Percentiles rank a stretch among this genome's conserved stretches.
These are phyloP conservation scores for Fomitopsis palustris DNA, from an alignment of 1,284 basidiomycete genomes.

Conservation along the genomic window DNA sequence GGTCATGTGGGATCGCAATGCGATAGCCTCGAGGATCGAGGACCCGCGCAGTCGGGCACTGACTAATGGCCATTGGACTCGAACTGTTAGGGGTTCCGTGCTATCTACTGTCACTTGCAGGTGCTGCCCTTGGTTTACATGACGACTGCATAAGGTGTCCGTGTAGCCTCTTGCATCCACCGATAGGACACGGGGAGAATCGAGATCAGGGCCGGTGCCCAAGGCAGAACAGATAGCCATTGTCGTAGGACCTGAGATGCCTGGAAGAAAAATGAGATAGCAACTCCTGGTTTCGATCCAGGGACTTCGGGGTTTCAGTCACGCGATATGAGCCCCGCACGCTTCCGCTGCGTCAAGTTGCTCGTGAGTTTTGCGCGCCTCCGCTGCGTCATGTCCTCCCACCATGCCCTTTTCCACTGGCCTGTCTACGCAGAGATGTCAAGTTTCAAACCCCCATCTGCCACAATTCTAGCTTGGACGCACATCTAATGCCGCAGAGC, in stretches of 20 bases:
- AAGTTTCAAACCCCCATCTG: no score
- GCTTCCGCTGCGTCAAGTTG: not conserved
- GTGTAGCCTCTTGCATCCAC: no score
- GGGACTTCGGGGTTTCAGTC: not conserved
- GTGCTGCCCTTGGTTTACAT: no score
- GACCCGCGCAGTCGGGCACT: not conserved
- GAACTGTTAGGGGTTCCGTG: not conserved
- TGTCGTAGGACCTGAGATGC: no score
- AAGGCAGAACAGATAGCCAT: no score
- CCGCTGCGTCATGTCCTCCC: no score
- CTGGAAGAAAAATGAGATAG: not conserved
- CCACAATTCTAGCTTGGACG: no score
- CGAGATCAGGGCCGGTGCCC: no score
- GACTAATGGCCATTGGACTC: not conserved
- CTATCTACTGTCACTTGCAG: not conserved
- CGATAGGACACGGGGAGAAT: no score
- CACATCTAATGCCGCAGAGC: not conserved
- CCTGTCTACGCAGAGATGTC: no score
- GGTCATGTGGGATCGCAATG: not conserved
- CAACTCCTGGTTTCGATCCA: not conserved
- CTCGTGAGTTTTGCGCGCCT: no score
- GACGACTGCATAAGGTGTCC: not conserved
- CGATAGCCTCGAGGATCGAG: not conserved
- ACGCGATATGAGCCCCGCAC: not conserved
- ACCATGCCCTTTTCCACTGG: no score